phyloP scores from a whole-genome alignment of 2,329 filamentous ascomycete genomes.

The Colletotrichum karsti region DNA sequence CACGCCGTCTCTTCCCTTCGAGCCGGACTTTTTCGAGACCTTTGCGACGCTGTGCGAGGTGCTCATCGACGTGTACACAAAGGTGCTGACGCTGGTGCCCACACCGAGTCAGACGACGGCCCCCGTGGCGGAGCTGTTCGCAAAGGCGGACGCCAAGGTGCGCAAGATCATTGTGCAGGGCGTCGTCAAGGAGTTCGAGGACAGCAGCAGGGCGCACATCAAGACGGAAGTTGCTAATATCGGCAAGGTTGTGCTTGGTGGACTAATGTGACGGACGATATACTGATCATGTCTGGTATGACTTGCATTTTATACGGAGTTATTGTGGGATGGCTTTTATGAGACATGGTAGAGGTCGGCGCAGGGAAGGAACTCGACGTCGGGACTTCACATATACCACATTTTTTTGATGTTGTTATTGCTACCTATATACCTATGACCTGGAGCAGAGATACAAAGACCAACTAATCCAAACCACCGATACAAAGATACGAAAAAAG shows the following conservation, averaged over 20 bases:
- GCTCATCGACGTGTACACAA: constrained; percentile 89
- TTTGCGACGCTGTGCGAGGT: constrained; percentile 97
- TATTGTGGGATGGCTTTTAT: background rate
- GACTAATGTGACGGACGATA: constrained; percentile 68
- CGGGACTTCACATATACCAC: constrained; percentile 22
- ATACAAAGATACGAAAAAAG: constrained; percentile 23
- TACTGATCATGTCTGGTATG: constrained; percentile 11
- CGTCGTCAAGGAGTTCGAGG: constrained; percentile 92
- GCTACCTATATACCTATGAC: background rate
- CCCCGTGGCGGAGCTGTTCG: constrained; percentile 82
- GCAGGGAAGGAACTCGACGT: background rate
- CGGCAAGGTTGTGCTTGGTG: constrained; percentile 88
- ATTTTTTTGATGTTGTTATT: background rate
- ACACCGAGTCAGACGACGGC: constrained; percentile 77
- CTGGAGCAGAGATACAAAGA: constrained; percentile 2
- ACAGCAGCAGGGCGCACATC: constrained; percentile 77
- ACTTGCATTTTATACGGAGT: constrained; percentile 30
- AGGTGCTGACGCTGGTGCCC: constrained; percentile 78
- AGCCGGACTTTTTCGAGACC: constrained; percentile 96
- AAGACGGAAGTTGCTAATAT: constrained; percentile 86
- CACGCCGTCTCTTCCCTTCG: constrained; percentile 92
- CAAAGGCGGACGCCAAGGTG: constrained; percentile 86
- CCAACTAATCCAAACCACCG: background rate
- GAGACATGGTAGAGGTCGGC: constrained; percentile 2
- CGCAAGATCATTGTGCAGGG: constrained; percentile 89